Percentiles rank a stretch among this genome's conserved stretches.
Conservation (phyloP, 305 asterid species). For the Fraxinus sp. region DNA sequence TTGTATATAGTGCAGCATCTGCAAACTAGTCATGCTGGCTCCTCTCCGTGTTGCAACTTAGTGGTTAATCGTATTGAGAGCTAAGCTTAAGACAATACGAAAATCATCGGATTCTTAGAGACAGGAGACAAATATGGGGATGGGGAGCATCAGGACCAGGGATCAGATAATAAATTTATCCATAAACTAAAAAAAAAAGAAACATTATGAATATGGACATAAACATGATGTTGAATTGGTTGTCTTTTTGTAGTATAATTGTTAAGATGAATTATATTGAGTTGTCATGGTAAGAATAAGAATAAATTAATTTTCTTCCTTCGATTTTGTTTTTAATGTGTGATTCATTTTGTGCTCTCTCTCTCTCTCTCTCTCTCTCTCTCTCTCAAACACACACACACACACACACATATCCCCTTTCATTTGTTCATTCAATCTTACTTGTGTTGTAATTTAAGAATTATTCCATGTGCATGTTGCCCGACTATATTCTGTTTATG, state of each 20-base stretch:
- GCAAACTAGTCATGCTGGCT: slow-evolving; percentile 32
- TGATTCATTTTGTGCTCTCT: background rate
- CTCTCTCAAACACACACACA: too few species aligned
- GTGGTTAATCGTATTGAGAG: slow-evolving; percentile 22
- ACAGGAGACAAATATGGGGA: slow-evolving; percentile 22
- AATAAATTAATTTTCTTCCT: slow-evolving; percentile 22
- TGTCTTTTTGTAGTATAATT: slow-evolving; percentile 33
- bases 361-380: too few species aligned
- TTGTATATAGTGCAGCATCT: slow-evolving; percentile 42
- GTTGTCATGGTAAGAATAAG: slow-evolving; percentile 36
- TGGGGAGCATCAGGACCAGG: slow-evolving; percentile 20
- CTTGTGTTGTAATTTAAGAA: background rate
- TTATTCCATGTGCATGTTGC: background rate
- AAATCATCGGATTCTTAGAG: slow-evolving; percentile 19
- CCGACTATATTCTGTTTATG: background rate
- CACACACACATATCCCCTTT: too few species aligned
- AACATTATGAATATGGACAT: slow-evolving; percentile 28
- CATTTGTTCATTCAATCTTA: background rate
- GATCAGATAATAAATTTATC: slow-evolving; percentile 49
- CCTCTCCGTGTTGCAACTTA: slow-evolving; percentile 21
- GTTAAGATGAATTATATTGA: slow-evolving; percentile 30
- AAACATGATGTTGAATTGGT: too few species aligned
- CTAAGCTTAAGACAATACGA: background rate
- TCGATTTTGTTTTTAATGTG: background rate
- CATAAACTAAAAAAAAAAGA: slow-evolving; percentile 28